Evolutionary conservation across 768 basidiomycete genomes (phyloP), one percentile per base, ranked within the genome.

Genomic region (Termitomyces sp.): DNA sequence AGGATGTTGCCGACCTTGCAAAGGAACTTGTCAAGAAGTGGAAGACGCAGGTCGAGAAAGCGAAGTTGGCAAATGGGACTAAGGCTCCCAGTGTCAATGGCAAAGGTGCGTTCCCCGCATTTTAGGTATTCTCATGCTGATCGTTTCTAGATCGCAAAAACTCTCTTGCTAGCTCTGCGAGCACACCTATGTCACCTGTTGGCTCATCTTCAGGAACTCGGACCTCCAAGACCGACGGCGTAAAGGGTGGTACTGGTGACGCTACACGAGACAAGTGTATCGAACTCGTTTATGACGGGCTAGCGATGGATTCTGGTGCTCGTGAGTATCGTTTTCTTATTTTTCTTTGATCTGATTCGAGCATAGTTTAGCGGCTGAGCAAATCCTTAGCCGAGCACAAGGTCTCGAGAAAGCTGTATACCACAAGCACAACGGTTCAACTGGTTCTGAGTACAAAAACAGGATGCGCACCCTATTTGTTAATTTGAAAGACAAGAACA

Each of bases 401-500:
- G 84, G 71, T 0, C 78, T 98, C 43, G 96, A 98, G 71, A 74
- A 75, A 38, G 78, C 83, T 1, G 85, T 92, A 69, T 77, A 62
- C 62, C 42, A 72, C 66, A 66, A 80, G 70, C 65, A 71, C 52
- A 72, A 71, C 11, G 71, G 73, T 19, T 74, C 78, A 8, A 43
- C 43, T 1, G 81, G 70, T 0, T 69, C 69, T 0, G 65, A 74
- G 12, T 93, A 93, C 70, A 86, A 84, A 60, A 69, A 74, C 62
- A 97, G 91, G 68, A 90, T 98, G 58, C 85, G 97, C 28, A 86
- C 87, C 26, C 70, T 98, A 44, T 95, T 83, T 66, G 87, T 96
- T 62, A 98, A 98, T 70, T 77, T 99, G 63, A 98, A 97, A 70
- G 95, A 96, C 70, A 94, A 93, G 73, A 83, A 86, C 62, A 99